phyloP scores from a whole-genome alignment of 1,284 basidiomycete genomes.

The Leccinum proximum region DNA sequence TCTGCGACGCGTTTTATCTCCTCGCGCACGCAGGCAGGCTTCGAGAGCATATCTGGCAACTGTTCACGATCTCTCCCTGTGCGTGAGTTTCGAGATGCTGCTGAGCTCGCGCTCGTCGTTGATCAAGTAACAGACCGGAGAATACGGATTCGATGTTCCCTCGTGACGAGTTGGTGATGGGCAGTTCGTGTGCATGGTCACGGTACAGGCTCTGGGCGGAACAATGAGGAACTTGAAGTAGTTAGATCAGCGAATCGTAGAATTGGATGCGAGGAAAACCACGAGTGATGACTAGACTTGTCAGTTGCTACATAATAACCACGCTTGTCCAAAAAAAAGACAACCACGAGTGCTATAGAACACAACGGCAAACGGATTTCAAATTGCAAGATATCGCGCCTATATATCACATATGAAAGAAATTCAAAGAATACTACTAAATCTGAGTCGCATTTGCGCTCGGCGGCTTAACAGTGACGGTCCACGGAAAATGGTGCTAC shows the following conservation, averaged over 20 bases:
- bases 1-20: slow-evolving; percentile 50
- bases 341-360: too few species aligned
- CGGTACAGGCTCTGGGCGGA: slow-evolving; percentile 24
- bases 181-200: slow-evolving; percentile 48
- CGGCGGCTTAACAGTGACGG: too few species aligned
- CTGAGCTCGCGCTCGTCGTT: slow-evolving; percentile 43
- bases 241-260: slow-evolving; percentile 32
- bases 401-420: too few species aligned
- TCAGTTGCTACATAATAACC: too few species aligned
- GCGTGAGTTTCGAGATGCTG: slow-evolving; percentile 48
- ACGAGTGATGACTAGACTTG: too few species aligned
- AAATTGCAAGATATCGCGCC: too few species aligned
- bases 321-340: too few species aligned
- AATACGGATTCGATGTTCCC: slow-evolving; percentile 55
- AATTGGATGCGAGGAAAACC: slow-evolving; percentile 42
- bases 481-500: too few species aligned
- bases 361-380: slow-evolving; percentile 30
- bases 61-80: slow-evolving; percentile 47
- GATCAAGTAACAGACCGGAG: slow-evolving; percentile 12
- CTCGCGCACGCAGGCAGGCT: slow-evolving; percentile 43
- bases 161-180: slow-evolving; percentile 64
- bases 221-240: slow-evolving; percentile 19
- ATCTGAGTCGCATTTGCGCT: too few species aligned
- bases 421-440: too few species aligned
- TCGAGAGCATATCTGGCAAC: slow-evolving; percentile 48